A percentile compares a stretch with the other conserved stretches of the same genome.
phyloP scores from a whole-genome alignment of 2,329 filamentous ascomycete genomes.

The Fusarium camptoceras region DNA sequence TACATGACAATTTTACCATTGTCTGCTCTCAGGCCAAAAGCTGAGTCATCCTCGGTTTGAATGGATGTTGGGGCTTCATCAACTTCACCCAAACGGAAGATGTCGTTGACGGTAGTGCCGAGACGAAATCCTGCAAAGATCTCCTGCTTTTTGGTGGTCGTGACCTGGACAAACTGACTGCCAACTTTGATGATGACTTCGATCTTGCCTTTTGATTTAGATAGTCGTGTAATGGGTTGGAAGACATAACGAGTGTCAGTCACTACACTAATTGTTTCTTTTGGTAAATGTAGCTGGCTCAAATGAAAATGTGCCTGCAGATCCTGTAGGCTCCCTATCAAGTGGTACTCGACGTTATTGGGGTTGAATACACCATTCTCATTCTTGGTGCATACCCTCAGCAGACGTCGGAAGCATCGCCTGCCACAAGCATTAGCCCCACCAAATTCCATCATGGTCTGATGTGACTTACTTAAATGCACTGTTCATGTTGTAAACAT shows the following conservation, averaged over 20 bases:
- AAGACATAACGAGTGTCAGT: slow-evolving; percentile 74
- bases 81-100: slow-evolving; percentile 74
- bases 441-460: too few species aligned
- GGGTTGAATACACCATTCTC: slow-evolving; percentile 72
- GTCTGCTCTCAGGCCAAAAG: slow-evolving; percentile 75
- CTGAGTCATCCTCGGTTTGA: slow-evolving; percentile 73
- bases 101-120: slow-evolving; percentile 75
- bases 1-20: slow-evolving; percentile 79
- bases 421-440: slow-evolving; percentile 38
- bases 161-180: slow-evolving; percentile 76
- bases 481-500: slow-evolving; percentile 81
- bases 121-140: slow-evolving; percentile 71
- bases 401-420: slow-evolving; percentile 73
- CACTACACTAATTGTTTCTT: slow-evolving; percentile 76
- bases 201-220: slow-evolving; percentile 76
- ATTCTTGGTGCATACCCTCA: slow-evolving; percentile 71
- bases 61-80: slow-evolving; percentile 75
- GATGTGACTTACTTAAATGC: slow-evolving; percentile 65
- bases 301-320: slow-evolving; percentile 75
- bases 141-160: slow-evolving; percentile 76
- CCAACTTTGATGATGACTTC: slow-evolving; percentile 77
- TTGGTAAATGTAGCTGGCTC: slow-evolving; percentile 73
- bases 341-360: slow-evolving; percentile 72
- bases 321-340: slow-evolving; percentile 74
- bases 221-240: slow-evolving; percentile 72